Base-by-base conservation (phyloP, 495 filamentous ascomycete genomes). In the Letharia columbiana region DNA sequence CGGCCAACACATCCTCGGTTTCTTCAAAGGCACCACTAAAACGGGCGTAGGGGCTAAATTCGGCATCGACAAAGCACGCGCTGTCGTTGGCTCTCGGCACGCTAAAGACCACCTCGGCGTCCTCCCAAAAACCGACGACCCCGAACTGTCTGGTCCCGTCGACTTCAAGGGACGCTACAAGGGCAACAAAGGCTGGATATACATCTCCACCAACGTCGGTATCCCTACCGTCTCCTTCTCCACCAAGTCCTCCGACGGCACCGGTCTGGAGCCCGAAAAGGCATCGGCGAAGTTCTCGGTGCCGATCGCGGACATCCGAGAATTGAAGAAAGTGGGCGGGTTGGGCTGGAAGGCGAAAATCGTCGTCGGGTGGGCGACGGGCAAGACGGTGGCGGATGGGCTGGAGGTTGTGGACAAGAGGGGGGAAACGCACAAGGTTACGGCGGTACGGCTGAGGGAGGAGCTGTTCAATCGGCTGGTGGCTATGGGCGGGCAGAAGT, bases 281-380 rank as follows among this genome's bases (percentile, higher is more conserved):
- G 28, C 61, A 13, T 62, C 67, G 12, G 68, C 58, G 10, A 66
- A 60, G n/a, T 82, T 82, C 57, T 71, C 68, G n/a, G 76, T 87
- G 7, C 79, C 84, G 0, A 74, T 89, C 7, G 76, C 77, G 13
- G 84, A 89, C 39, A 84, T 89, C 47, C 71, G 63, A 61, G 90
- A 94, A 70, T 67, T 96, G 61, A 87, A 86, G 75, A 96, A 96
- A 78, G 78, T 91, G 3, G 91, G 91, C 13, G 91, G 91, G 0
- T 79, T 92, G 66, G 92, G 91, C 2, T 96, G 91, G 91, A 96
- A 96, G 77, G 85, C 86, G 12, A 94, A 91, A 77, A 73, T 94
- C 39, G 84, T 92, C 39, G 86, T 93, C n/a, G 90, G 89, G 15
- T 91, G 90, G 89, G 85, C 87, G 4, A 80, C 89, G 63, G 87